These are phyloP conservation scores for Wallacemonas sp. DNA, from an alignment of 208 protist species.

Conservation along the genomic window DNA sequence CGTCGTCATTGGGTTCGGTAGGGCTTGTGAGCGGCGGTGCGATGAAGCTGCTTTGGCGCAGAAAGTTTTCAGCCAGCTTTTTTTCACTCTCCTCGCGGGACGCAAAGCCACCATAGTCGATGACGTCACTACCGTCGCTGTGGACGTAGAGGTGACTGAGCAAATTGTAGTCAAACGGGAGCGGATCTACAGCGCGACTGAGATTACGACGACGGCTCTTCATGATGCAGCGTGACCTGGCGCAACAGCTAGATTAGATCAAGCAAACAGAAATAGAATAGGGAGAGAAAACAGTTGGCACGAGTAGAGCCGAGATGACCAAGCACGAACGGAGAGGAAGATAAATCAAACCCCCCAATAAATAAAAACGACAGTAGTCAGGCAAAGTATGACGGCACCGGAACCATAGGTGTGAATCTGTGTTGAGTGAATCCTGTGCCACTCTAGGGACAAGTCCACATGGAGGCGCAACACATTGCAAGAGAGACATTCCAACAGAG, in stretches of 20 bases:
- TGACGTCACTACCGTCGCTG: constrained; percentile 67
- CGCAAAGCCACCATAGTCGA: constrained; percentile 70
- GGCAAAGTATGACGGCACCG: too few species aligned
- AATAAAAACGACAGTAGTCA: too few species aligned
- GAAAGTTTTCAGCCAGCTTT: constrained; percentile 31
- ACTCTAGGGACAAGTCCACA: too few species aligned
- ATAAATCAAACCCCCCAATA: too few species aligned
- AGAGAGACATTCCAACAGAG: too few species aligned
- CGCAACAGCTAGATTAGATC: too few species aligned
- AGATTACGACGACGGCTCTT: constrained; percentile 52
- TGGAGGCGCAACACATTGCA: too few species aligned
- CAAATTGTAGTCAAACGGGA: constrained; percentile 70
- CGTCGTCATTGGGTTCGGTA: constrained; percentile 10
- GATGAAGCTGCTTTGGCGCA: constrained; percentile 47
- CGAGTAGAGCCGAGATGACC: too few species aligned
- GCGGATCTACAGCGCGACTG: constrained; percentile 37
- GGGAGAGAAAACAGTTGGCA: constrained; percentile 2
- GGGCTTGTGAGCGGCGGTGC: neutral
- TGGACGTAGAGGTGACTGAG: constrained; percentile 75
- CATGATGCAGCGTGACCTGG: constrained; percentile 30
- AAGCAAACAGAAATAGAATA: constrained; percentile 17
- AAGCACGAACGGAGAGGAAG: too few species aligned
- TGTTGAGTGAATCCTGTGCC: too few species aligned
- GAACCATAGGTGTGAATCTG: too few species aligned
- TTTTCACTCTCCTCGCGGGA: constrained; percentile 18